Base-by-base conservation (phyloP, 1,284 basidiomycete species). In the Schizophyllum commune region DNA sequence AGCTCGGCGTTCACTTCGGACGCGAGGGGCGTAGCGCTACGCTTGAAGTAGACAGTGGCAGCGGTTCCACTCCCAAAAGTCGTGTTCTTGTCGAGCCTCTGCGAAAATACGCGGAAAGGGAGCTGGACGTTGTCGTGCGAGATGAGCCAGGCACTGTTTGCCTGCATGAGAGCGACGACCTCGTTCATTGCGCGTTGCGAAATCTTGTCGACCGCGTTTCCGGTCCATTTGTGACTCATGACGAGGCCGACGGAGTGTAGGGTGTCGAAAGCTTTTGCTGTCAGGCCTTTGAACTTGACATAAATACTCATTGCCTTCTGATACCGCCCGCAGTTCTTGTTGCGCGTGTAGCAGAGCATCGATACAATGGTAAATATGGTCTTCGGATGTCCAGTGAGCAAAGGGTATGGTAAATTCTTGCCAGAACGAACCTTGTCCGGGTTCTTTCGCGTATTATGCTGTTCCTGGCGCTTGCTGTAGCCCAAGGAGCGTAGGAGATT, bases 61-160 rank as follows among this genome's bases (percentile, higher is more conserved):
- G 74, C 74, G 0, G 72, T 73, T 0, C 74, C 74, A 64, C 64
- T 74, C 13, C 69, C 72, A 65, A 75, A 73, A 19, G 71, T 61
- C 5, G 63, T 66, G 59, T 73, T 62, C 52, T 77, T 74, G 55
- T 74, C 65, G 1, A 71, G 32, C 0, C 72, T 66, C 59, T 77
- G 75, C 0, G 73, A 73, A 61, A 73, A 77, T 1, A 72, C 73
- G 15, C 65, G 64, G 63, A 75, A 72, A 0, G 73, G 65, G 5
- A 77, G 60, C 19, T 75, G 71, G 58, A 76, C 57, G 61, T 79
- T 79, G 65, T 79, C 74, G 61, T 78, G 71, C 1, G 71, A 69
- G 8, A 72, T 65, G 11, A 72, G 54, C 65, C 67, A 72, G 0
- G 69, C 65, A 58, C 63, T 65, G 4, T 60, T 34, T 39, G 6